These are phyloP conservation scores for Boletellus ananiceps DNA, from an alignment of 768 basidiomycete genomes.

Conservation along the genomic window DNA sequence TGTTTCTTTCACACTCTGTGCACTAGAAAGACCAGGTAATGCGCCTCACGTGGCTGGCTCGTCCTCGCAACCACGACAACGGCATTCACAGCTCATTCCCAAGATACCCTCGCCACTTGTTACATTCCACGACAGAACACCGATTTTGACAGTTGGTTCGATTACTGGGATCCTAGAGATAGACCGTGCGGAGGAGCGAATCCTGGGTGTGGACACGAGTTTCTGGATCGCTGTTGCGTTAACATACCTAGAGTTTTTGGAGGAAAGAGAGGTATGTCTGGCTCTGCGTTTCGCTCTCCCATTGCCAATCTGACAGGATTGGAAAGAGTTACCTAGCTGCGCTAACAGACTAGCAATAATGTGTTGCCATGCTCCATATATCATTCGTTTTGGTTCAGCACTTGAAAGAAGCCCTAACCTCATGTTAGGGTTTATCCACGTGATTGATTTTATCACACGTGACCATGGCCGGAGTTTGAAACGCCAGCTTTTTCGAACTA, in stretches of 20 bases:
- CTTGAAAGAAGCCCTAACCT: slow-evolving; percentile 2
- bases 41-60: slow-evolving; percentile 15
- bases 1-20: slow-evolving; percentile 55
- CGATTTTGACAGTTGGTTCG: slow-evolving; percentile 54
- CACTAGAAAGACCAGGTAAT: slow-evolving; percentile 17
- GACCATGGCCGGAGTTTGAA: slow-evolving; percentile 27
- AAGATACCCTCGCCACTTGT: slow-evolving; percentile 46
- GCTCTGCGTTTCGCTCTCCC: not conserved
- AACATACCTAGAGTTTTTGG: slow-evolving; percentile 73
- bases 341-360: slow-evolving; percentile 35
- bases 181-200: slow-evolving; percentile 48
- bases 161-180: slow-evolving; percentile 62
- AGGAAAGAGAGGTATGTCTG: slow-evolving; percentile 66
- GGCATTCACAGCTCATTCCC: slow-evolving; percentile 19
- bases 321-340: slow-evolving; percentile 52
- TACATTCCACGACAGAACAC: slow-evolving; percentile 69
- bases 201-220: slow-evolving; percentile 65
- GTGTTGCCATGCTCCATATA: slow-evolving; percentile 7
- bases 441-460: slow-evolving; percentile 28
- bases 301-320: not conserved
- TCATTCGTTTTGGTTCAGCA: not conserved
- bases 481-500: slow-evolving; percentile 23
- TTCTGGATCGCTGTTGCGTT: slow-evolving; percentile 76
- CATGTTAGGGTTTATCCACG: slow-evolving; percentile 15
- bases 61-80: slow-evolving; percentile 21